Base-by-base conservation (phyloP, 2,329 filamentous ascomycete genomes). In the Microcyclospora tardicrescens region DNA sequence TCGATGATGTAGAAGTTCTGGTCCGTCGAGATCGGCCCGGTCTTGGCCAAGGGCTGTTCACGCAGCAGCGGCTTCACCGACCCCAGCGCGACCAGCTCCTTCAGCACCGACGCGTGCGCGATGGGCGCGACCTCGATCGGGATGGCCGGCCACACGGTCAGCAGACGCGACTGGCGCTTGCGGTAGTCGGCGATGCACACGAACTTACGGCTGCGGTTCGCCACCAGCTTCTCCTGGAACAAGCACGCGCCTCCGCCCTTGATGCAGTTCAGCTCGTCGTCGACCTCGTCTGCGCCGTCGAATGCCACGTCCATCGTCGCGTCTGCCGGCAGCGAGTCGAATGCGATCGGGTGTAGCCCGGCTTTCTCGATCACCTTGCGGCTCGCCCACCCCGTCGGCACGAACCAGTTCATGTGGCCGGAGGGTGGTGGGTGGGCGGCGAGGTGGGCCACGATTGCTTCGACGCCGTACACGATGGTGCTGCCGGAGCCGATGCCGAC, bases 241-340 rank as follows among this genome's bases (percentile, higher is more conserved):
- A 96, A 66, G 63, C 91, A 98, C n/a, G 86, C 91, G 42, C 91
- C 91, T 36, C 91, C 91, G 39, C 91, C 91, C 68, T 96, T 96
- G 67, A 98, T 96, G 57, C 89, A 85, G 63, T 96, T 98, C 43
- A 98, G 66, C 37, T 93, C 83, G 34, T 84, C 79, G 58, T 98
- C 91, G 27, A 98, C 86, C 67, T 98, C 91, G 59, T 98, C 91
- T 3, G 91, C 91, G 38, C 91, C 91, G 57, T 98, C 91, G 58
- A 98, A 98, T 36, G 83, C 84, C 13, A 96, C 81, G 54, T 96
- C 89, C 19, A 98, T 72, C 57, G 78, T 57, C 12, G 66, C 65
- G 38, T 71, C 69, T 31, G 69, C 58, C 1, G 82, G 80, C 12
- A 93, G 67, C 43, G 81, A 75, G 54, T 89, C 81, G 52, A 93